Evolutionary conservation across 768 basidiomycete genomes (phyloP).

Genomic region (Lactifluus pinguis): DNA sequence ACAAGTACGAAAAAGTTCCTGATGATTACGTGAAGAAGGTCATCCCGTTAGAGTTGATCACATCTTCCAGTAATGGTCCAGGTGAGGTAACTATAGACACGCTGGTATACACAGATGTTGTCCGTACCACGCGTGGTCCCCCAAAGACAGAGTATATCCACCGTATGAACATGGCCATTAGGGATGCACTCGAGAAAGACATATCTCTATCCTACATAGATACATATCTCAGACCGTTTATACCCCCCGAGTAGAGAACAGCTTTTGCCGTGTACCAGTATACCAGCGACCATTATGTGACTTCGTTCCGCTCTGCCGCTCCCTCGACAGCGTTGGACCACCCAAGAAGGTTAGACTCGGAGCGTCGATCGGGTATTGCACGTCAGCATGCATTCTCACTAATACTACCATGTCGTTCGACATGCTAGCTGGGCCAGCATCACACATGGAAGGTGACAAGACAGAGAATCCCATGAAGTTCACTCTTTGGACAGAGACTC

Average conservation of each 20-base stretch:
- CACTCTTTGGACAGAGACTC: no score
- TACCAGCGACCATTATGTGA: no score
- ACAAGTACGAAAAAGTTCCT: background rate
- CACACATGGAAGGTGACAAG: no score
- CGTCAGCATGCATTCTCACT: no score
- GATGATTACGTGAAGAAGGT: background rate
- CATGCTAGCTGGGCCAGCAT: no score
- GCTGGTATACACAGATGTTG: conserved; percentile 7
- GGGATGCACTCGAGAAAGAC: conserved; percentile 5
- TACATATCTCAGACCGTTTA: conserved; percentile 13
- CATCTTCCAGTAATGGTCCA: background rate
- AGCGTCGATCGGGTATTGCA: no score
- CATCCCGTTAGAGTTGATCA: background rate
- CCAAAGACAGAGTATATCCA: conserved; percentile 15
- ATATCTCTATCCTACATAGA: conserved; percentile 8
- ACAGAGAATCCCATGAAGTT: no score
- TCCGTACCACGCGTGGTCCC: background rate
- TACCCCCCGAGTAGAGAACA: conserved; percentile 1
- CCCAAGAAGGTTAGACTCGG: no score
- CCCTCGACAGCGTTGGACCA: no score
- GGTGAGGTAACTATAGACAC: background rate
- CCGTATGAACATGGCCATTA: conserved; percentile 9
- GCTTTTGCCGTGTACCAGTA: background rate
- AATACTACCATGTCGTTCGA: no score
- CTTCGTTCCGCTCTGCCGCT: no score